Evolutionary conservation across 768 basidiomycete genomes (phyloP).

Genomic region (Lactifluus piperatus): DNA sequence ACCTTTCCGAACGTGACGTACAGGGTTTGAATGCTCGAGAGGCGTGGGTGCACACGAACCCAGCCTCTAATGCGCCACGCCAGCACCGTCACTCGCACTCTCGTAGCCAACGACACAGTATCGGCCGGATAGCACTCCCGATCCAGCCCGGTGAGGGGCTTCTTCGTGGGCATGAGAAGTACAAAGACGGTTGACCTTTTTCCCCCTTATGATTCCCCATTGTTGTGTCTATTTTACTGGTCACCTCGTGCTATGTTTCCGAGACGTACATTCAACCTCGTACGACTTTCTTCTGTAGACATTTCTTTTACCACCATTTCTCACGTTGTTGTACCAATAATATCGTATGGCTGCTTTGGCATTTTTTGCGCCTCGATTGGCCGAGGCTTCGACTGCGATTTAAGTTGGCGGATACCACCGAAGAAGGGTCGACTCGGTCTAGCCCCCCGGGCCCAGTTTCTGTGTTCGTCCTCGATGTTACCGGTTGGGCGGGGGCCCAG

Average conservation of each 20-base stretch:
- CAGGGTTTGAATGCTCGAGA: constrained; percentile 46
- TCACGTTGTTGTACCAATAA: constrained; percentile 17
- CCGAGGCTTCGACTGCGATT: neutral
- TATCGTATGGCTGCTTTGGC: neutral
- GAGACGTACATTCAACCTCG: neutral
- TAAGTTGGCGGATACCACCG: too few relatives aligned
- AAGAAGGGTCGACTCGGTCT: neutral
- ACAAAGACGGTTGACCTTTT: constrained; percentile 9
- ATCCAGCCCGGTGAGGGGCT: constrained; percentile 39
- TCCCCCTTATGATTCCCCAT: neutral
- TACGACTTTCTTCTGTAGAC: neutral
- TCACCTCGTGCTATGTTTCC: neutral
- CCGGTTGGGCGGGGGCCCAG: too few relatives aligned
- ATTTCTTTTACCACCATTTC: neutral
- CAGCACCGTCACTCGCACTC: constrained; percentile 24
- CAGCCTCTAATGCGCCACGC: constrained; percentile 20
- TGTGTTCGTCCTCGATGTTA: neutral
- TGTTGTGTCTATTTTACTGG: neutral
- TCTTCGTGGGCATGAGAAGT: constrained; percentile 28
- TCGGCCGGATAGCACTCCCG: constrained; percentile 30
- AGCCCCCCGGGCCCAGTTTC: neutral
- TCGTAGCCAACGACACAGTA: constrained; percentile 16
- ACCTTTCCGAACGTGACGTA: constrained; percentile 45
- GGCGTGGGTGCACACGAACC: constrained; percentile 46
- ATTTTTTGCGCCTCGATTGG: neutral